Conservation (phyloP, 2,329 filamentous ascomycete genomes). For the Ceratocystis eucalypticola region DNA sequence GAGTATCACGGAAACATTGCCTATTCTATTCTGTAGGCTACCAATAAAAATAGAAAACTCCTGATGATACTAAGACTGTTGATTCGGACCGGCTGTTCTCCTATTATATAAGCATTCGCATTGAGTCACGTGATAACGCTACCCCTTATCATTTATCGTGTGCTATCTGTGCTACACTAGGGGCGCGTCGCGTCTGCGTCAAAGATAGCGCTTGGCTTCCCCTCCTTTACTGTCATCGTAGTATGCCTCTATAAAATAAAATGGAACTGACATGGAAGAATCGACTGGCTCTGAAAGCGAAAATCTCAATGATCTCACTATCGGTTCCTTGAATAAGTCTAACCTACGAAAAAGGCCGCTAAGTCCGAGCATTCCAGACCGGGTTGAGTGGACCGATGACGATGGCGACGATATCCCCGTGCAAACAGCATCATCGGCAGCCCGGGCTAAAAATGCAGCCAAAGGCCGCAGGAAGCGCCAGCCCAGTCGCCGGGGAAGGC, state of each 20-base stretch:
- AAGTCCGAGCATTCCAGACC: neutral
- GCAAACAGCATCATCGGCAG: neutral
- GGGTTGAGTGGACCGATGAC: conserved; percentile 14
- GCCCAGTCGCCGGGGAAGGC: neutral
- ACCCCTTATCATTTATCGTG: neutral
- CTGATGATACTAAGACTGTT: no score
- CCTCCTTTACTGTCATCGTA: neutral
- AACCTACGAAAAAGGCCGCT: neutral
- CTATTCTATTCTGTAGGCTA: no score
- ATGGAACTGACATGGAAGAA: neutral
- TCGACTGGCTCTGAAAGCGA: conserved; percentile 7
- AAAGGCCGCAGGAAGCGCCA: neutral
- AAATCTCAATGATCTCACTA: neutral
- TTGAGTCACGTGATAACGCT: neutral
- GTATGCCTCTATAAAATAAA: neutral
- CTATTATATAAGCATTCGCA: neutral
- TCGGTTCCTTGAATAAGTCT: neutral
- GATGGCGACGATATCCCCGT: conserved; percentile 9
- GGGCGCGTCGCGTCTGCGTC: neutral
- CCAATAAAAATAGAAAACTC: no score
- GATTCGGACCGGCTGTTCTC: no score
- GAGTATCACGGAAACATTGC: neutral
- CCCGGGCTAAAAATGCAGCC: neutral
- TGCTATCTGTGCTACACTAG: neutral
- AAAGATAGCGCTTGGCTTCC: neutral